A percentile compares a stretch with the other conserved stretches of the same genome.
These are phyloP conservation scores for Phialophora tarda DNA, from an alignment of 2,329 filamentous ascomycete species.

Conservation along the genomic window DNA sequence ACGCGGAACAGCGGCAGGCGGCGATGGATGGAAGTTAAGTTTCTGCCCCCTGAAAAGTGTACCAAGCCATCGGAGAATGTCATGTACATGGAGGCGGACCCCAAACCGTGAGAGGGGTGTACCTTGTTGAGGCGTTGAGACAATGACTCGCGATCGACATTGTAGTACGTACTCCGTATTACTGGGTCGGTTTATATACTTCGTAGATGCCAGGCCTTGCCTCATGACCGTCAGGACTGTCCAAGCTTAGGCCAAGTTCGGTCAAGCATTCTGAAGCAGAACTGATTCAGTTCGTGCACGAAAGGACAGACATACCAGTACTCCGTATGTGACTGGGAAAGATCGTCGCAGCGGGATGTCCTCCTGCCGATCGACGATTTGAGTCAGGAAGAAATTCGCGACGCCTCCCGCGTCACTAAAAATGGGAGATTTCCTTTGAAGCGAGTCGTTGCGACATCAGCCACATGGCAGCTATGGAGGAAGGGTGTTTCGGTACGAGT, in stretches of 20 bases:
- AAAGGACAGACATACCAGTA: background rate
- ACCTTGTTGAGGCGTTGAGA: background rate
- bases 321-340: background rate
- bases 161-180: background rate
- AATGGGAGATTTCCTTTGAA: conserved; percentile 1
- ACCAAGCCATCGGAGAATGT: background rate
- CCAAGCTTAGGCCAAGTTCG: background rate
- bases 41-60: conserved; percentile 6
- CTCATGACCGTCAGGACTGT: background rate
- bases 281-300: conserved; percentile 1
- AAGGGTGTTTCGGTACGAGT: background rate
- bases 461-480: background rate
- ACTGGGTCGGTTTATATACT: background rate
- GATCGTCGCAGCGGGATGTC: background rate
- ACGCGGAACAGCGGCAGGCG: background rate
- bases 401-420: background rate
- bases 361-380: background rate
- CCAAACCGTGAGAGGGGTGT: background rate
- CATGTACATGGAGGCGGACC: background rate
- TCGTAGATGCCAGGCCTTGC: background rate
- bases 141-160: background rate
- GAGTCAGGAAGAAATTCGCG: background rate
- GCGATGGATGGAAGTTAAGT: background rate
- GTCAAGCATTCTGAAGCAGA: background rate
- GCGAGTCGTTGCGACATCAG: background rate